These are phyloP conservation scores for Fusarium gaditjirri DNA, from an alignment of 2,329 filamentous ascomycete species.

Conservation along the genomic window DNA sequence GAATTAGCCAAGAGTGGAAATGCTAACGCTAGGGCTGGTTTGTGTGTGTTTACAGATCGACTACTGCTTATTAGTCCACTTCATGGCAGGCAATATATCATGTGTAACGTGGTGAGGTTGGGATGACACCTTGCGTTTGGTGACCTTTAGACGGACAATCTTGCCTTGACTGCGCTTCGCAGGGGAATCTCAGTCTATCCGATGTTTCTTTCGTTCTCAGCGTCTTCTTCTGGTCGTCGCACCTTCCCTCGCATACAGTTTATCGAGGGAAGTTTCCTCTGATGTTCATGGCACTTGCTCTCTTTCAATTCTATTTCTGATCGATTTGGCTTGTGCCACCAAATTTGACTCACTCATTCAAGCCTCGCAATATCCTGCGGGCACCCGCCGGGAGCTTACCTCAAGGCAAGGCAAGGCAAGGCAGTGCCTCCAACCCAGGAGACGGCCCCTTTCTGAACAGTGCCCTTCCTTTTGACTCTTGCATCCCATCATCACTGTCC, in stretches of 20 bases:
- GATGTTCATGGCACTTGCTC: neutral
- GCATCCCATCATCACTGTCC: neutral
- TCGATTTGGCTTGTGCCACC: neutral
- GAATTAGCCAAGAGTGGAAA: neutral
- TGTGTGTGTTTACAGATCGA: neutral
- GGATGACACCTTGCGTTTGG: neutral
- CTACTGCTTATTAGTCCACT: neutral
- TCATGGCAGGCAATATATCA: neutral
- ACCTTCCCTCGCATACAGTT: neutral
- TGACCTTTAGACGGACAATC: neutral
- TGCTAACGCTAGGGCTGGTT: neutral
- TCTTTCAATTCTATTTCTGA: neutral
- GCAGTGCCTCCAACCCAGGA: neutral
- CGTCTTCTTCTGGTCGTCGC: neutral
- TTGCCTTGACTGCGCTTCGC: neutral
- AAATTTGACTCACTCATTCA: neutral
- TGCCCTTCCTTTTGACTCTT: neutral
- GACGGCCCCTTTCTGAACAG: neutral
- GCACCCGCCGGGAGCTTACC: conserved; percentile 14
- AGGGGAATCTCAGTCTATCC: neutral
- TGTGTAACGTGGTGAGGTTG: conserved; percentile 8
- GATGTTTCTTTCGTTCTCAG: neutral
- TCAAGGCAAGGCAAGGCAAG: neutral
- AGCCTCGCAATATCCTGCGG: conserved; percentile 14
- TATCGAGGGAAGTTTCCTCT: neutral